Evolutionary conservation across 495 filamentous ascomycete genomes (phyloP), one percentile per base, ranked within the genome.

Genomic region (Cudoniella acicularis): DNA sequence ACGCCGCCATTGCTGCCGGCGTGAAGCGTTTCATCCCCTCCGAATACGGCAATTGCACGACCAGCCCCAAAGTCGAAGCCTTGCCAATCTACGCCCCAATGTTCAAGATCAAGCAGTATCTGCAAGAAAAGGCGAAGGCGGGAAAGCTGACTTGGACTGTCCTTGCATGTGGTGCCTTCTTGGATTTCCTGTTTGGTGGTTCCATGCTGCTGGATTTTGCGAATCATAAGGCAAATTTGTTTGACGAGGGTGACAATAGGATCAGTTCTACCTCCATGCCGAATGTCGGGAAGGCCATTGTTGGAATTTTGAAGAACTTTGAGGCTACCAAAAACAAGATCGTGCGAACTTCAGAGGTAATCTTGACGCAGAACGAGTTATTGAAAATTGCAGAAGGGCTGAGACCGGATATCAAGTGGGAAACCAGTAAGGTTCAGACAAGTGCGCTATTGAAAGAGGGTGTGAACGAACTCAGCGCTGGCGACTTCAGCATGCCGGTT

Each of bases 21-120:
- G 82, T 89, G 1, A 71, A 77, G 64, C 78, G 84, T 22, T 84
- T 85, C 61, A 71, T 90, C 30, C 86, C 85, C 0, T 82, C 79
- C 17, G 84, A 87, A 61, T 91, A 83, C 58, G 87, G 87, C 11
- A 64, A 59, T 11, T 68, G 83, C 53, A 69, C 69, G 49, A 21
- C 49, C 27, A 68, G 78, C 48, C 64, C 70, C 3, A 67, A 72
- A 8, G 59, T 61, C 2, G 40, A 60, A 3, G 51, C 64, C 8
- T 64, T 80, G 0, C 74, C 77, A 3, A 61, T 83, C 47, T 81
- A 60, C 18, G 42, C 42, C 42, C 51, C 58, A 27, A 24, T 60
- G 51, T 54, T 55, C 24, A 60, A 60, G 50, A 54, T 60, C 43
- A 54, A 49, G 26, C 40, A 60, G 24, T 60, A 60, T 50, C 52